These are phyloP conservation scores for Hibiscus trionum DNA, from an alignment of 345 rosid species.

Conservation along the genomic window DNA sequence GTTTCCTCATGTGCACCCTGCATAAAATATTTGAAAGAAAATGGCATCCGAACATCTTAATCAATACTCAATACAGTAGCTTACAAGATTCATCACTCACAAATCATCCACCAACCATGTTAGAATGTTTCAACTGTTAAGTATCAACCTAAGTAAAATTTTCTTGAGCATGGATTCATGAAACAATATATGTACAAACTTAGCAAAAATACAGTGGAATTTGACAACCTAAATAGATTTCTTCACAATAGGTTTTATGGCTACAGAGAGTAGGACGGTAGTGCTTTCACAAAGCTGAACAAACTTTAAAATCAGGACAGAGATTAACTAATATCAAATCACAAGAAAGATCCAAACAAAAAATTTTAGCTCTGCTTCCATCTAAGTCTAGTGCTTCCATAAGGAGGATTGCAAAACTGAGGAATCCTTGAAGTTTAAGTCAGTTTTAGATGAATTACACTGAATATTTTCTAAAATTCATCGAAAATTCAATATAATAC, in stretches of 20 bases:
- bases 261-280: no score
- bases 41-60: background rate
- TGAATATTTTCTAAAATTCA: background rate
- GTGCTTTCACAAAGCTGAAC: no score
- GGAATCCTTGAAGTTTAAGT: background rate
- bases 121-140: background rate
- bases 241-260: no score
- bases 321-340: background rate
- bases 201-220: background rate
- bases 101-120: background rate
- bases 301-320: no score
- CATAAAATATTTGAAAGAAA: slow-evolving; percentile 22
- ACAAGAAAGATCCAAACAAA: background rate
- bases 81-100: background rate
- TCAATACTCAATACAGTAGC: background rate
- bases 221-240: background rate
- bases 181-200: background rate
- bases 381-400: background rate
- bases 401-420: background rate
- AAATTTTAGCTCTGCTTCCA: no score
- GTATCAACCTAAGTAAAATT: background rate
- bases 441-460: background rate
- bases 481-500: background rate
- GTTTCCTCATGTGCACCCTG: slow-evolving; percentile 81
- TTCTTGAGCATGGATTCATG: background rate